Conservation (phyloP, 768 basidiomycete genomes). For the Agaricus sinodeliciosus region DNA sequence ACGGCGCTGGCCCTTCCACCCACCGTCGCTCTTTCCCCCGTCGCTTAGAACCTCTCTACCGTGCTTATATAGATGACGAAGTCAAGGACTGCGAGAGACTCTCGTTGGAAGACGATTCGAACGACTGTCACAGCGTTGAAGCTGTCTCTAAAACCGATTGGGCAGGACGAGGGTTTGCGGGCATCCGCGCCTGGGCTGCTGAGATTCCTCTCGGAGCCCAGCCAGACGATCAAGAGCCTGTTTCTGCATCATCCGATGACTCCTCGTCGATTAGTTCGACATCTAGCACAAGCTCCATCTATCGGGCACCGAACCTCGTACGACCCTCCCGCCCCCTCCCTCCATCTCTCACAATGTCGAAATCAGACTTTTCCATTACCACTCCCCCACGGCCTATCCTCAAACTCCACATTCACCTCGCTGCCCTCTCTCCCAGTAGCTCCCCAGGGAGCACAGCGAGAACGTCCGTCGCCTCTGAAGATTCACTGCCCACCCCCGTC, state of each 20-base stretch:
- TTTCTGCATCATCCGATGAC: conserved; percentile 3
- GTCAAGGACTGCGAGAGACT: conserved; percentile 17
- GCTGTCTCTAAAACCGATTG: conserved; percentile 9
- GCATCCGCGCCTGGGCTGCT: conserved; percentile 27
- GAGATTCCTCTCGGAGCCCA: conserved; percentile 2
- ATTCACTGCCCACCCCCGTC: conserved; percentile 45
- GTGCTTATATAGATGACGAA: conserved; percentile 12
- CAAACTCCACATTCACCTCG: conserved; percentile 27
- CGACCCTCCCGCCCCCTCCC: conserved; percentile 33
- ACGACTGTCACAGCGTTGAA: conserved; percentile 28
- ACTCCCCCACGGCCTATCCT: conserved; percentile 25
- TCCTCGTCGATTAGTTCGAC: conserved; percentile 15
- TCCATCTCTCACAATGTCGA: conserved; percentile 47
- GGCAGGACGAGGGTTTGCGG: conserved; percentile 18
- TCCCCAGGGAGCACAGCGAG: conserved; percentile 23
- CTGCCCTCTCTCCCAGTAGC: conserved; percentile 20
- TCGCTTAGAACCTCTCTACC: not conserved
- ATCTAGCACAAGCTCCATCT: conserved; percentile 16
- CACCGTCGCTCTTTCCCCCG: not conserved
- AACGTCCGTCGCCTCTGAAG: conserved; percentile 32
- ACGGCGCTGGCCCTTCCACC: conserved; percentile 23
- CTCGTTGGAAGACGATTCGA: conserved; percentile 19
- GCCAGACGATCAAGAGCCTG: not conserved
- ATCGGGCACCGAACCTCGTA: conserved; percentile 32
- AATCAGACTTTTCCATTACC: conserved; percentile 24